phyloP scores from a whole-genome alignment of 805 yeast genomes.

The Candida gorgasii region DNA sequence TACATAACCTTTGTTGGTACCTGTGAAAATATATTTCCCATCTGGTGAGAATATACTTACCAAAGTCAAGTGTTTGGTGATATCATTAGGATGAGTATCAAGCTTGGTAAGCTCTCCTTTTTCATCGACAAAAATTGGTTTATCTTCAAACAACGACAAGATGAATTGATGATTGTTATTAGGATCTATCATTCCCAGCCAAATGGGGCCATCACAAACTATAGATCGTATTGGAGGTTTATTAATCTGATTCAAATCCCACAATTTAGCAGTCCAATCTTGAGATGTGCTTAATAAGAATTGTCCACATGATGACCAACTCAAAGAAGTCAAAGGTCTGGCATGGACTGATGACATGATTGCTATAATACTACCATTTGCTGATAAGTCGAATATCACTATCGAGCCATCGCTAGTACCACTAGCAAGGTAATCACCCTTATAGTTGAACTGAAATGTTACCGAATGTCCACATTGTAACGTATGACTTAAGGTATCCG shows the following conservation, averaged over 20 bases:
- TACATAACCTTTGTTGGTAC: slow-evolving; percentile 80
- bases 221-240: slow-evolving; percentile 40
- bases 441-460: slow-evolving; percentile 63
- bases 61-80: slow-evolving; percentile 47
- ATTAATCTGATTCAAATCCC: slow-evolving; percentile 61
- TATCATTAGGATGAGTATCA: slow-evolving; percentile 19
- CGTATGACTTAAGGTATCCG: slow-evolving; percentile 77
- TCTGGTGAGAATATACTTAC: slow-evolving; percentile 51
- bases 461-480: slow-evolving; percentile 67
- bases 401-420: slow-evolving; percentile 77
- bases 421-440: slow-evolving; percentile 84
- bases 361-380: slow-evolving; percentile 58
- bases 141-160: slow-evolving; percentile 66
- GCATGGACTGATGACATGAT: slow-evolving; percentile 61
- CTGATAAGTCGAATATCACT: slow-evolving; percentile 71
- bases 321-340: slow-evolving; percentile 67
- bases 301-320: slow-evolving; percentile 76
- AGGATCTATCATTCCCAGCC: slow-evolving; percentile 67
- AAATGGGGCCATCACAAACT: slow-evolving; percentile 68
- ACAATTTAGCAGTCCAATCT: slow-evolving; percentile 79
- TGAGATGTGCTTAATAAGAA: slow-evolving; percentile 69
- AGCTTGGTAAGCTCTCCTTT: slow-evolving; percentile 20
- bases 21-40: slow-evolving; percentile 63
- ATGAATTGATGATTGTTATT: slow-evolving; percentile 46
- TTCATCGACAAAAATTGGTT: slow-evolving; percentile 53